A percentile compares a stretch with the other conserved stretches of the same genome.
Evolutionary conservation across 257 asterid genomes (phyloP).

Genomic region (Nicotiana benthamiana): DNA sequence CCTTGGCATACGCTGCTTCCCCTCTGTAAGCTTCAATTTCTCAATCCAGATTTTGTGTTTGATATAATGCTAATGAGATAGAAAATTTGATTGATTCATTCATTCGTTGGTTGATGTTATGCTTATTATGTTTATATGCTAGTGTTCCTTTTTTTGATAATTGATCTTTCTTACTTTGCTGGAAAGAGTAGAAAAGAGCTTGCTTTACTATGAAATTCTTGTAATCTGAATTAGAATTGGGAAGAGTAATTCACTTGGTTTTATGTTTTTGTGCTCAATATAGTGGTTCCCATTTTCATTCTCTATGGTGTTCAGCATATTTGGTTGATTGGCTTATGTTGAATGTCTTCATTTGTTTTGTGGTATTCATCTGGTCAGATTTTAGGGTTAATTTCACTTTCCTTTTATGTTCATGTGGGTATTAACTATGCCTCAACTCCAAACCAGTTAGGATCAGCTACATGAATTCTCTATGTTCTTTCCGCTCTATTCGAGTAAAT

Average conservation of each 20-base stretch:
- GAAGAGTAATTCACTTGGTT: background rate
- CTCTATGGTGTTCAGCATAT: background rate
- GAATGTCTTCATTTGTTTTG: background rate
- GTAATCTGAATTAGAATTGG: background rate
- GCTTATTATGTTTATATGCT: background rate
- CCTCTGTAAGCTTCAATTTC: conserved; percentile 37
- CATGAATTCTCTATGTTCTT: background rate
- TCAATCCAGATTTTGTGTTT: background rate
- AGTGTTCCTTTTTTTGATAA: background rate
- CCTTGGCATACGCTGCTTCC: conserved; percentile 87
- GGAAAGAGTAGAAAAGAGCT: background rate
- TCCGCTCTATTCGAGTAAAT: background rate
- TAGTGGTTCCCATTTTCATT: background rate
- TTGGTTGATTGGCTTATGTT: background rate
- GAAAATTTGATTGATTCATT: background rate
- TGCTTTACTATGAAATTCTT: background rate
- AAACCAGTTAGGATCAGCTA: background rate
- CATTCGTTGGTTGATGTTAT: background rate
- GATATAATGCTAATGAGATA: background rate
- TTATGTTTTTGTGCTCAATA: background rate
- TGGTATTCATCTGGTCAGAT: background rate
- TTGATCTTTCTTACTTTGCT: background rate
- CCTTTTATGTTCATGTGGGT: background rate
- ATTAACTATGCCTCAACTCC: background rate
- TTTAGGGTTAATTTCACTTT: background rate